These are phyloP conservation scores for Pyrus bretschneideri DNA, from an alignment of 306 rosid genomes.

Conservation along the genomic window DNA sequence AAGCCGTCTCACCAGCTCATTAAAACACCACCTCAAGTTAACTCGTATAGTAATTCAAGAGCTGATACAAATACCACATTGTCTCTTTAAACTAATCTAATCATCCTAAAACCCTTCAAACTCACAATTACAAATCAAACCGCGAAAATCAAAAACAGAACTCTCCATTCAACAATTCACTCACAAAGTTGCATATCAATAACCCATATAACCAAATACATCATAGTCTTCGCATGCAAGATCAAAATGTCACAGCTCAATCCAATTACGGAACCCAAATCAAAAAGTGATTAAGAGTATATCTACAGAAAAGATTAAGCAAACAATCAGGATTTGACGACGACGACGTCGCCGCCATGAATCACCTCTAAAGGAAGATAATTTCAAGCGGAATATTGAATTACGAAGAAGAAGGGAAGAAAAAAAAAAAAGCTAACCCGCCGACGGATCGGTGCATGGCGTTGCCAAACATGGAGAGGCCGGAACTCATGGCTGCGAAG, in stretches of 20 bases:
- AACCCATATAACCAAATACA: neutral
- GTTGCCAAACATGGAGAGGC: conserved; percentile 57
- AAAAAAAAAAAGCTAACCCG: conserved; percentile 39
- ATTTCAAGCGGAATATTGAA: neutral
- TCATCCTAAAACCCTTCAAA: neutral
- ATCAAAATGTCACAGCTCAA: neutral
- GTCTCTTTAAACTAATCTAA: neutral
- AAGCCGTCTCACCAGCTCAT: neutral
- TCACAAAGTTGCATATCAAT: neutral
- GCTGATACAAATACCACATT: neutral
- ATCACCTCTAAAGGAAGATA: neutral
- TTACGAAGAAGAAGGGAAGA: neutral
- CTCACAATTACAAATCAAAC: neutral
- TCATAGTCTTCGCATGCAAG: neutral
- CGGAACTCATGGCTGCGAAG: conserved; percentile 66
- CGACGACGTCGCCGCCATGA: too few relatives aligned
- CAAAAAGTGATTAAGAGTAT: neutral
- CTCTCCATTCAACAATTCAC: neutral
- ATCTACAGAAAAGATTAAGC: neutral
- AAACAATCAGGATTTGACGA: neutral
- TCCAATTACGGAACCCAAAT: neutral
- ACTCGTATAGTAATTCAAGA: neutral
- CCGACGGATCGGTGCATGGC: conserved; percentile 92
- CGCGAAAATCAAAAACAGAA: neutral
- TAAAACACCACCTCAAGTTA: neutral